These are phyloP conservation scores for Pseudogymnoascus sp. DNA, from an alignment of 2,329 filamentous ascomycete species.

Conservation along the genomic window DNA sequence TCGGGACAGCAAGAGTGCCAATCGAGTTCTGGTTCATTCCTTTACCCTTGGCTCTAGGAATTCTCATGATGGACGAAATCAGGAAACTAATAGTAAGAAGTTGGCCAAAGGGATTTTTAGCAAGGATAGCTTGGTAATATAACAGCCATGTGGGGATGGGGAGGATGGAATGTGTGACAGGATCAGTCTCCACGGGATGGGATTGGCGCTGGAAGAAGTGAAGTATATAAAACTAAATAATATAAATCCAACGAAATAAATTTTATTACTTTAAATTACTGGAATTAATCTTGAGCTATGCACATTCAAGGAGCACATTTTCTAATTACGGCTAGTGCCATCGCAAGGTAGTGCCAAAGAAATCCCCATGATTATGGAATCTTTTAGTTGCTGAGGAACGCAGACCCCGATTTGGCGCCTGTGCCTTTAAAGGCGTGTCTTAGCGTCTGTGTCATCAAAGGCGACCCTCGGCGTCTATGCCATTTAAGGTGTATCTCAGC, in stretches of 20 bases:
- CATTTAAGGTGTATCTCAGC: not conserved
- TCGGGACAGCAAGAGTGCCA: constrained; percentile 42
- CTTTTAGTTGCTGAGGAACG: not conserved
- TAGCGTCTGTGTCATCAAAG: not conserved
- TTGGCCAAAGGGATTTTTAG: no score
- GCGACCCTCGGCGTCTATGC: no score
- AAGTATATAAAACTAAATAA: no score
- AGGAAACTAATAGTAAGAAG: constrained; percentile 31
- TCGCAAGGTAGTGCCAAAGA: no score
- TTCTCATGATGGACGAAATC: constrained; percentile 46
- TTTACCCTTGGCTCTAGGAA: constrained; percentile 41
- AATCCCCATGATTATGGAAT: not conserved
- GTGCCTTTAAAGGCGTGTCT: not conserved
- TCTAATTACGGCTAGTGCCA: not conserved
- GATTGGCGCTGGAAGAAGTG: no score
- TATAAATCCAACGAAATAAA: no score
- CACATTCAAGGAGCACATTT: not conserved
- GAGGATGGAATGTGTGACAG: no score
- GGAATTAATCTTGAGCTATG: not conserved
- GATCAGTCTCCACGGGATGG: no score
- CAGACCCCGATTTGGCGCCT: not conserved
- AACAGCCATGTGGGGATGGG: no score
- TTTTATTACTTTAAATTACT: no score
- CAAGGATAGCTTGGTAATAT: no score
- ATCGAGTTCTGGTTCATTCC: constrained; percentile 48